A percentile compares a stretch with the other conserved stretches of the same genome.
Evolutionary conservation across 495 filamentous ascomycete genomes (phyloP).

Genomic region (Podospora fimiseda): DNA sequence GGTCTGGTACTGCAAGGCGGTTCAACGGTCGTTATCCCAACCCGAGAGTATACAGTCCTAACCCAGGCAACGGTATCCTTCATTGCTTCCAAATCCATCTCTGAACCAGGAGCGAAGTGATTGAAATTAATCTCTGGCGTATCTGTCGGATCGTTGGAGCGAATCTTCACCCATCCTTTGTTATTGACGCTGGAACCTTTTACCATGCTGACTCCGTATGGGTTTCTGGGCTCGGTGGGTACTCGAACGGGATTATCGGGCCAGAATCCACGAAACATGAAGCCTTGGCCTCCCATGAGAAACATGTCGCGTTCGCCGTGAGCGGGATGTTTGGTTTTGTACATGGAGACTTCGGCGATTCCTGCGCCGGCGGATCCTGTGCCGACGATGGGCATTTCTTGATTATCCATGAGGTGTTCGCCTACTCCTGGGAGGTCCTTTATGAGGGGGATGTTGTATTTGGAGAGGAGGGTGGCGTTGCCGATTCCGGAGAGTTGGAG

Average conservation of each 20-base stretch:
- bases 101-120: constrained; percentile 24
- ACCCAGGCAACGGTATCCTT: constrained; percentile 33
- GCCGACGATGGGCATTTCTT: constrained; percentile 45
- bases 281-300: constrained; percentile 33
- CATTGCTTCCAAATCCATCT: constrained; percentile 30
- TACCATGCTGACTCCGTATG: constrained; percentile 34
- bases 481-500: constrained; percentile 38
- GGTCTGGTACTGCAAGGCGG: constrained; percentile 24
- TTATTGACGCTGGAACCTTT: constrained; percentile 29
- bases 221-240: constrained; percentile 20
- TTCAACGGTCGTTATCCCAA: constrained; percentile 28
- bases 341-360: constrained; percentile 27
- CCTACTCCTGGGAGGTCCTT: constrained; percentile 52
- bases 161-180: constrained; percentile 31
- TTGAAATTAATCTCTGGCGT: constrained; percentile 37
- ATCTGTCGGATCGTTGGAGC: constrained; percentile 24
- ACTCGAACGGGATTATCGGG: constrained; percentile 26
- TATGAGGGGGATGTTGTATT: constrained; percentile 39
- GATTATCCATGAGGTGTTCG: constrained; percentile 56
- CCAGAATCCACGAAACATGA: constrained; percentile 36
- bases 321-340: constrained; percentile 29
- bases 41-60: constrained; percentile 21
- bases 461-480: constrained; percentile 1
- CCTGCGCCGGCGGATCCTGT: constrained; percentile 22
- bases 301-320: constrained; percentile 35